Base-by-base conservation (phyloP, 2,329 filamentous ascomycete species). In the Biscogniauxia marginata region DNA sequence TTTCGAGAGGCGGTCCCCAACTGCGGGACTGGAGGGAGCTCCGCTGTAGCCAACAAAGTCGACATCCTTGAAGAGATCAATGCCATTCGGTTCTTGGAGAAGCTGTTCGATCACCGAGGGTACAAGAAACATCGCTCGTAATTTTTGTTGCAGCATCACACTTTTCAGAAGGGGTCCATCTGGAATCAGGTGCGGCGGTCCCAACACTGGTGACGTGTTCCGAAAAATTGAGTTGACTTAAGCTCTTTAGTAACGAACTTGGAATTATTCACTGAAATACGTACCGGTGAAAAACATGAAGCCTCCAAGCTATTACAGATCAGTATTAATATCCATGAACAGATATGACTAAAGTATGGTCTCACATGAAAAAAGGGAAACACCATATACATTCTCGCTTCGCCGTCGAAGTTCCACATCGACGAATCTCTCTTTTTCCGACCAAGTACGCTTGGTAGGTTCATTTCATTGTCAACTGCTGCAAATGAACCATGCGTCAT, bases 321-420 rank as follows among this genome's bases (percentile, higher is more conserved):
- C 3, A 9, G 16, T 4, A 16, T 49, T 46, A 46, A 25, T 49
- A 16, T 6, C 3, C 25, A 13, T 22, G 44, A 5, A 25, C 3
- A 34, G 5, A 16, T 39, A n/a, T n/a, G 23, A 3, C 30, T 7
- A n/a, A 13, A 20, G 16, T 19, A 7, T 50, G 25, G 45, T 11
- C 63, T 58, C 30, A 65, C 63, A 54, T 66, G 66, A 20, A 65
- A 66, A 16, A 63, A 64, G 0, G 66, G 64, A 21, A 66, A 64
- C 0, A 65, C 47, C 0, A 52, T 63, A 46, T 62, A 68, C 0
- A 65, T 20, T 2, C 66, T 30, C 1, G 46, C 55, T 22, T 64
- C 61, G 1, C 63, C 61, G 1, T 62, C 46, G 11, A 63, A 60
- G 7, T 18, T 57, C 57, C 61, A 67, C 24, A 64, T 55, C 2